A percentile compares a stretch with the other conserved stretches of the same genome.
Evolutionary conservation across 495 filamentous ascomycete species (phyloP).

Genomic region (Penicillium bialowiezense): DNA sequence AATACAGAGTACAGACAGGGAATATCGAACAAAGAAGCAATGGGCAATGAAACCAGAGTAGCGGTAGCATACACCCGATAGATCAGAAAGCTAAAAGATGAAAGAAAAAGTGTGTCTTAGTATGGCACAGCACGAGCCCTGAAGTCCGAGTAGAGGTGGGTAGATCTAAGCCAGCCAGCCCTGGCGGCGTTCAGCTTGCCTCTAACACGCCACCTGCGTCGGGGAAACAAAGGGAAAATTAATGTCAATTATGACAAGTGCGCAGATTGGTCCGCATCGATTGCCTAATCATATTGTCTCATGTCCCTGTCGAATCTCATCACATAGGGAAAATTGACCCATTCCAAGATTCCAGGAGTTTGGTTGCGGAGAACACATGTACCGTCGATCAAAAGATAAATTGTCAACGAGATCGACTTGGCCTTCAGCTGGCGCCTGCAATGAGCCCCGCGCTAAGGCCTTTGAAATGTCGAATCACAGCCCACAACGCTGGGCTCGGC

Average conservation of each 20-base stretch:
- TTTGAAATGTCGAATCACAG: conserved; percentile 13
- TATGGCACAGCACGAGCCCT: neutral
- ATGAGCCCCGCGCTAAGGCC: conserved; percentile 19
- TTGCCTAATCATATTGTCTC: neutral
- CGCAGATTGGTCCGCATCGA: neutral
- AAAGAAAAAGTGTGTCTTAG: neutral
- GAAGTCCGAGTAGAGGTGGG: neutral
- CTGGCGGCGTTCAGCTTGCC: conserved; percentile 1
- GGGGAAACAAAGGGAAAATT: neutral
- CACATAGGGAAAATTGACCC: conserved; percentile 7
- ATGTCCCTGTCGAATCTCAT: too few species aligned
- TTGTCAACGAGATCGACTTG: conserved; percentile 6
- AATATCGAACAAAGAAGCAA: neutral
- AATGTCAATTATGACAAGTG: neutral
- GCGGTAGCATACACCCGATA: neutral
- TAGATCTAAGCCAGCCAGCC: conserved; percentile 8
- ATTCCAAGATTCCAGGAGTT: conserved; percentile 9
- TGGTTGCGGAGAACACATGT: conserved; percentile 13
- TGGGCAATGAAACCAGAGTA: neutral
- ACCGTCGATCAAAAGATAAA: conserved; percentile 10
- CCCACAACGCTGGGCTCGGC: conserved; percentile 10
- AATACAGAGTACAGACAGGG: too few species aligned
- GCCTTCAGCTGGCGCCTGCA: conserved; percentile 20
- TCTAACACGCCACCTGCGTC: conserved; percentile 2
- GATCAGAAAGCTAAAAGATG: conserved; percentile 8